Percentiles rank a stretch among this genome's conserved stretches.
Evolutionary conservation across 441 rosid genomes (phyloP).

Genomic region (Isatis lusitanica): DNA sequence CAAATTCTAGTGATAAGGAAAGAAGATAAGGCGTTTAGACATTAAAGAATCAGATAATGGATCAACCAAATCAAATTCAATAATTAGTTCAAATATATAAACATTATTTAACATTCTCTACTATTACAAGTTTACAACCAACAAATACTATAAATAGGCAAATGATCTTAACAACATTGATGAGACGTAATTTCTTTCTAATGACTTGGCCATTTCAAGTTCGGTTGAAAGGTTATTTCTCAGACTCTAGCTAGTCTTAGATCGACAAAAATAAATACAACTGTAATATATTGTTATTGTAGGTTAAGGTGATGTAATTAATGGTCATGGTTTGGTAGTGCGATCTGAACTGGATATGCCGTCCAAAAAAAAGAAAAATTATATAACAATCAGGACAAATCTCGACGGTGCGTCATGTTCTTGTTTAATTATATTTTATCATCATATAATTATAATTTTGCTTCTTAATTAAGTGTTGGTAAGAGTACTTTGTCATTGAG

Average conservation of each 20-base stretch:
- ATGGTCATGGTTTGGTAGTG: slow-evolving; percentile 9
- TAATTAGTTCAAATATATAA: background rate
- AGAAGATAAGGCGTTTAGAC: background rate
- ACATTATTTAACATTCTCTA: background rate
- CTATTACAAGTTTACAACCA: background rate
- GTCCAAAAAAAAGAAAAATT: background rate
- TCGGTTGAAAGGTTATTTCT: slow-evolving; percentile 7
- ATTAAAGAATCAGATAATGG: background rate
- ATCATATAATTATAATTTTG: background rate
- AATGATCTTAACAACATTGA: background rate
- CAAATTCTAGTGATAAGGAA: background rate
- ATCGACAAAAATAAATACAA: background rate
- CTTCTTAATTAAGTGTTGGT: background rate
- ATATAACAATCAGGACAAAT: slow-evolving; percentile 8
- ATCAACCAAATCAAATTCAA: background rate
- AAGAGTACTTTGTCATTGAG: background rate
- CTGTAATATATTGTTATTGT: background rate
- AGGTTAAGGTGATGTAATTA: slow-evolving; percentile 2
- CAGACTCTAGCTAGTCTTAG: background rate
- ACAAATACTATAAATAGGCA: background rate
- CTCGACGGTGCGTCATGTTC: slow-evolving; percentile 17
- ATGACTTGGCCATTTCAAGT: background rate
- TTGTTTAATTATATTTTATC: background rate
- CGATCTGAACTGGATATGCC: slow-evolving; percentile 7
- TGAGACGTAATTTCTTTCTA: background rate